A percentile compares a stretch with the other conserved stretches of the same genome.
These are phyloP conservation scores for Suillus americanus DNA, from an alignment of 768 basidiomycete genomes.

Conservation along the genomic window DNA sequence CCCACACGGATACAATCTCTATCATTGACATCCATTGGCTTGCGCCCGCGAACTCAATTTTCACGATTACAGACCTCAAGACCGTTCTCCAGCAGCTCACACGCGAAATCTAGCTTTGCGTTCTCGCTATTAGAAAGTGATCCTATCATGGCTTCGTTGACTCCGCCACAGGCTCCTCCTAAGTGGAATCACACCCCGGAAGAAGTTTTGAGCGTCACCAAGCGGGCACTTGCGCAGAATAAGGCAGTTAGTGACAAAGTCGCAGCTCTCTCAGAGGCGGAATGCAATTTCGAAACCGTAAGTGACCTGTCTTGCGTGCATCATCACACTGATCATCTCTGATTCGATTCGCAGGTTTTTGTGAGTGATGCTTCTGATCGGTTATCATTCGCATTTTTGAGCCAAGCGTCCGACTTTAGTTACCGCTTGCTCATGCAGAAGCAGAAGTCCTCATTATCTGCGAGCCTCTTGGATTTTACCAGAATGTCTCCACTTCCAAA, in stretches of 20 bases:
- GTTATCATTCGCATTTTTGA: constrained; percentile 19
- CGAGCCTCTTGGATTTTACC: constrained; percentile 75
- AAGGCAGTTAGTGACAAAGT: constrained; percentile 57
- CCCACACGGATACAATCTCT: neutral
- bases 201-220: constrained; percentile 56
- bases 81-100: constrained; percentile 4
- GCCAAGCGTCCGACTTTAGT: constrained; percentile 35
- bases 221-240: constrained; percentile 57
- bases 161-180: constrained; percentile 65
- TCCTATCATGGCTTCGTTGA: constrained; percentile 44
- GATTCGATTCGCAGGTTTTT: constrained; percentile 54
- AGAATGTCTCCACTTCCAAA: constrained; percentile 75
- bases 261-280: constrained; percentile 52
- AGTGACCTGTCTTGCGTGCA: constrained; percentile 22
- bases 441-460: constrained; percentile 47
- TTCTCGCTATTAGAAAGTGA: constrained; percentile 6
- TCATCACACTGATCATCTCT: neutral
- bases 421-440: constrained; percentile 60
- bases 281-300: constrained; percentile 69
- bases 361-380: constrained; percentile 44
- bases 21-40: neutral
- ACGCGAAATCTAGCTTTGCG: neutral
- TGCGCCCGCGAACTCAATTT: neutral
- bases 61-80: neutral
- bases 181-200: constrained; percentile 66